phyloP scores from a whole-genome alignment of 768 basidiomycete genomes.

The Pleurotus djamor region DNA sequence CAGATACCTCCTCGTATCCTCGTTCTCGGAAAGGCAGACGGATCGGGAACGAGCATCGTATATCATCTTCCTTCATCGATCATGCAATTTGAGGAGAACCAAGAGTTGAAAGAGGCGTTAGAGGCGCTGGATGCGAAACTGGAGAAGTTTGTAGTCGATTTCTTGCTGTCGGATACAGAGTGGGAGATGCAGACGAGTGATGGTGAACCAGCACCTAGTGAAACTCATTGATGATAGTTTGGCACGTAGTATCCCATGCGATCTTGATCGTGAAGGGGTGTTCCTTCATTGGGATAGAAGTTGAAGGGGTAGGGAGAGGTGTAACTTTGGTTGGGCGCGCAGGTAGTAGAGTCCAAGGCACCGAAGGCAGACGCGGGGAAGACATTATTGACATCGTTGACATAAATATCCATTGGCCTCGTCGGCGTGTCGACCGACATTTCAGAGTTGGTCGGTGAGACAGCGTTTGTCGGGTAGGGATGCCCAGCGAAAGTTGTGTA shows the following conservation, averaged over 20 bases:
- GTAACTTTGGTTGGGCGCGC: too few species aligned
- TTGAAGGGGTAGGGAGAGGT: not conserved
- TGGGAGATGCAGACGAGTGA: not conserved
- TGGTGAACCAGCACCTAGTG: too few species aligned
- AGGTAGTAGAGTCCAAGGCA: too few species aligned
- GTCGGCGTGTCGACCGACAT: not conserved
- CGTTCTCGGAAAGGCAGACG: slow-evolving; percentile 32
- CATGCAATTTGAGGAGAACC: slow-evolving; percentile 28
- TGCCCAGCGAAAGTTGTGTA: not conserved
- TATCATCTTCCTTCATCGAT: slow-evolving; percentile 50
- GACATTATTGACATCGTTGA: too few species aligned
- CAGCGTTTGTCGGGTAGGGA: not conserved
- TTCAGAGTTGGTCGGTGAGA: not conserved
- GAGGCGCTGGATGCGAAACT: slow-evolving; percentile 40
- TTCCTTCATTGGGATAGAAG: not conserved
- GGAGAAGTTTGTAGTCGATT: slow-evolving; percentile 34
- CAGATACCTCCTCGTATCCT: slow-evolving; percentile 46
- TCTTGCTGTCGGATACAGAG: slow-evolving; percentile 15
- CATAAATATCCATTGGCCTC: slow-evolving; percentile 3
- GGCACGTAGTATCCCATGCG: not conserved
- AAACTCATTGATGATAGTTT: too few species aligned
- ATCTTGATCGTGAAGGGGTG: slow-evolving; percentile 11
- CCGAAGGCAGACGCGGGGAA: too few species aligned
- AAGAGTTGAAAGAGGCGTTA: slow-evolving; percentile 27
- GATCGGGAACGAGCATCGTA: slow-evolving; percentile 35